Conservation (phyloP, 139 green algal genomes). For the Parachlorella kessleri region DNA sequence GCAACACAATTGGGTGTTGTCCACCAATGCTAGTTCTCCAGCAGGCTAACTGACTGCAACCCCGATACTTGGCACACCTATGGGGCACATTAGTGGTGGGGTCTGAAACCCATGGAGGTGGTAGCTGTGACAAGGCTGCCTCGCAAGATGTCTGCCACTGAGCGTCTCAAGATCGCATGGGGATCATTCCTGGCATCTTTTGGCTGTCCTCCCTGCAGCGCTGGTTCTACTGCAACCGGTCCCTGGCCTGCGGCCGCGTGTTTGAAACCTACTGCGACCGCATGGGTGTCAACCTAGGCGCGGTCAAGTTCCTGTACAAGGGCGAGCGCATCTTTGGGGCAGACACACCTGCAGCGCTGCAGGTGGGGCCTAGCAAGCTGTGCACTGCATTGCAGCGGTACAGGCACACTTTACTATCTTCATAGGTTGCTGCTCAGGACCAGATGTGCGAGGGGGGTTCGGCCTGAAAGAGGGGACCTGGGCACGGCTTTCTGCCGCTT, state of each 20-base stretch:
- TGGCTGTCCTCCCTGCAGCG: not conserved
- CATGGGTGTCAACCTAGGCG: conserved; percentile 16
- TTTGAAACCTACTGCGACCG: conserved; percentile 24
- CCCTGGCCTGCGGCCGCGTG: not conserved
- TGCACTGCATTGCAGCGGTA: not conserved
- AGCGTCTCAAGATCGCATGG: too few species aligned
- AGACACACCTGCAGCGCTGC: not conserved
- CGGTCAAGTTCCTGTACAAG: conserved; percentile 22
- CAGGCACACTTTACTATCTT: not conserved
- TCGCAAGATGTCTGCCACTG: too few species aligned
- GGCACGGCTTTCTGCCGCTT: not conserved
- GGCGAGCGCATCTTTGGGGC: conserved; percentile 23
- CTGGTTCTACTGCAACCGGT: conserved; percentile 11
- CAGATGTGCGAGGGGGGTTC: not conserved
- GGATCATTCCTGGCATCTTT: too few species aligned
- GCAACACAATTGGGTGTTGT: too few species aligned
- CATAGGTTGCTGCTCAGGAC: too few species aligned
- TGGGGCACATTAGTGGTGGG: too few species aligned
- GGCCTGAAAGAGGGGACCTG: not conserved
- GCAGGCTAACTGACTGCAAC: too few species aligned
- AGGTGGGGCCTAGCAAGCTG: not conserved
- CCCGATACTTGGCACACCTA: too few species aligned
- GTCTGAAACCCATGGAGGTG: too few species aligned
- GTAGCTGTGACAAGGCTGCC: too few species aligned
- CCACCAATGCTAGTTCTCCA: too few species aligned